Evolutionary conservation across 2,329 filamentous ascomycete genomes (phyloP), one percentile per base, ranked within the genome.

Genomic region (Paraconiothyrium sp.): DNA sequence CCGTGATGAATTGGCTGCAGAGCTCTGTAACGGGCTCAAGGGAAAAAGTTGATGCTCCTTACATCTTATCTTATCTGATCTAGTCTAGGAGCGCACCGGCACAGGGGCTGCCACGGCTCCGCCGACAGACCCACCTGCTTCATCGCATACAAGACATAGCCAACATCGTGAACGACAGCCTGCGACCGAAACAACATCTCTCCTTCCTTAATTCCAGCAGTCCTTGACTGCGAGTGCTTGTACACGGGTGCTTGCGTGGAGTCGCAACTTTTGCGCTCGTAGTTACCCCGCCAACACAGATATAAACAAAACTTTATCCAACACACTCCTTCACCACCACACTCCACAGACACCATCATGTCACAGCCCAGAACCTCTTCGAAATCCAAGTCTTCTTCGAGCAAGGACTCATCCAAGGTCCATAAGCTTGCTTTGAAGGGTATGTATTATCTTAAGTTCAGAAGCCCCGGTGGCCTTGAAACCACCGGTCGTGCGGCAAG

Each of bases 401-500:
- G 84, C 62, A 86, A 85, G 67, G 86, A 88, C 74, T 93, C 93
- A 74, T 92, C 92, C 70, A 97, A 97, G 81, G 89, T 93, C 63
- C 95, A 99, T 84, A 98, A 97, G 85, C 88, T 99, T 65, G 92
- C 94, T 41, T 85, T 97, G 65, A 94, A 93, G 80, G 92, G 91
- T 81, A 87, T 83, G 72, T 68, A 35, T 68, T 39, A 22, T 20
- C n/a, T 20, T 10, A 24, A 20, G 9, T 46, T 46, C n/a, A 22
- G 10, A 10, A 22, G 41, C 20, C 22, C 22, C 3, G 43, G 43
- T 46, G 16, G 16, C 16, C 8, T 5, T n/a, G 6, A 4, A 41
- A n/a, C 4, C 11, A 20, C 20, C 43, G 10, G 20, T 24, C n/a
- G n/a, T 46, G 20, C 27, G 24, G 20, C 35, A 14, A 54, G 8